phyloP scores from a whole-genome alignment of 2,329 filamentous ascomycete species.

The Penicillium sp. region DNA sequence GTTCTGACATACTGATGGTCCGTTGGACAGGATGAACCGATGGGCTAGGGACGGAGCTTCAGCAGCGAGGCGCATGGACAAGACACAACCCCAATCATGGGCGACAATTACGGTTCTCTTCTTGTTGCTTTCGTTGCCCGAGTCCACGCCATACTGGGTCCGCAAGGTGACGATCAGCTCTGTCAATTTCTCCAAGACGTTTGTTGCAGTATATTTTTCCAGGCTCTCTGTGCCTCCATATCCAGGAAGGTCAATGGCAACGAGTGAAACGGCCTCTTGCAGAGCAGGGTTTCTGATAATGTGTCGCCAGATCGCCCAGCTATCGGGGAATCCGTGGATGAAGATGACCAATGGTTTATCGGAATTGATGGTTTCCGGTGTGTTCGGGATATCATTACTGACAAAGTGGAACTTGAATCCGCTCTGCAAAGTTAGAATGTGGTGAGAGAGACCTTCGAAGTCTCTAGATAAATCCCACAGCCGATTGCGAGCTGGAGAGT shows the following conservation, averaged over 20 bases:
- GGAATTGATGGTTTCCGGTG: conserved; percentile 19
- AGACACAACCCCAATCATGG: conserved; percentile 57
- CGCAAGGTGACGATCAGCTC: conserved; percentile 56
- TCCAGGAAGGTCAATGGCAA: conserved; percentile 59
- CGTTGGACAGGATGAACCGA: conserved; percentile 56
- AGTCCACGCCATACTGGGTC: conserved; percentile 46
- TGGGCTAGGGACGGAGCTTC: conserved; percentile 58
- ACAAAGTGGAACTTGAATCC: conserved; percentile 58
- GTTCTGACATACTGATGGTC: conserved; percentile 49
- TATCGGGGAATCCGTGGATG: conserved; percentile 62
- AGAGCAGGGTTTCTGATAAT: conserved; percentile 46
- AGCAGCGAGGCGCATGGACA: conserved; percentile 57
- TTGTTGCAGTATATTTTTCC: conserved; percentile 50
- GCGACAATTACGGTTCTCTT: conserved; percentile 50
- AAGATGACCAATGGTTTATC: conserved; percentile 51
- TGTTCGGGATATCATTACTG: conserved; percentile 36
- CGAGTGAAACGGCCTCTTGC: conserved; percentile 45
- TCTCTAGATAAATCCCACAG: conserved; percentile 56
- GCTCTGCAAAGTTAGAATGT: conserved; percentile 51
- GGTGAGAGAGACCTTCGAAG: conserved; percentile 51
- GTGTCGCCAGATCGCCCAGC: conserved; percentile 55
- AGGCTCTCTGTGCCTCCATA: conserved; percentile 59
- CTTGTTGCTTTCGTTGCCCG: conserved; percentile 34
- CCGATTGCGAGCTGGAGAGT: conserved; percentile 48
- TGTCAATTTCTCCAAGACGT: conserved; percentile 54